phyloP scores from a whole-genome alignment of 169 alveolate species.

The Fabrea salina region DNA sequence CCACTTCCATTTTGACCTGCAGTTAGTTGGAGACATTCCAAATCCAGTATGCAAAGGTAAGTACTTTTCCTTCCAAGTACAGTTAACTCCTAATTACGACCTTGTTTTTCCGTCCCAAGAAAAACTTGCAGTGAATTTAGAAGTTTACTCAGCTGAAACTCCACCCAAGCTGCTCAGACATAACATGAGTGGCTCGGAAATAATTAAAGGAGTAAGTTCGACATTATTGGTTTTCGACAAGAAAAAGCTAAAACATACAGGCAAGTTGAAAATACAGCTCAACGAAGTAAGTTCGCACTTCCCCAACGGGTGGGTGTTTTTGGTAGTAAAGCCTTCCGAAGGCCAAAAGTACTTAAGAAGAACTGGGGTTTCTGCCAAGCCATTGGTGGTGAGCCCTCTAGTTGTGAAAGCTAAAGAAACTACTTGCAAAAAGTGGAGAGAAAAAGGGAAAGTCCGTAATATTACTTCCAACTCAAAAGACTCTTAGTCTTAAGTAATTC shows the following conservation, averaged over 20 bases:
- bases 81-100: background rate
- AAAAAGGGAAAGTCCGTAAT: too few relatives aligned
- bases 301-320: background rate
- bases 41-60: slow-evolving; percentile 29
- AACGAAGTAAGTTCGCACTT: background rate
- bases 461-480: too few relatives aligned
- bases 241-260: background rate
- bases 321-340: background rate
- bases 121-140: background rate
- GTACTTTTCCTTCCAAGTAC: background rate
- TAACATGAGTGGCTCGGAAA: background rate
- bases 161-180: background rate
- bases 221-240: background rate
- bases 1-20: background rate
- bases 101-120: background rate
- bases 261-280: background rate
- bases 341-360: background rate
- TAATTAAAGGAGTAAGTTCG: background rate
- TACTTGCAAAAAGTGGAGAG: background rate
- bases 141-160: background rate
- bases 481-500: too few relatives aligned
- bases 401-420: background rate
- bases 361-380: background rate
- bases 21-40: background rate
- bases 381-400: background rate